phyloP scores from a whole-genome alignment of 164 flowering plant genomes.

The Piper betle region DNA sequence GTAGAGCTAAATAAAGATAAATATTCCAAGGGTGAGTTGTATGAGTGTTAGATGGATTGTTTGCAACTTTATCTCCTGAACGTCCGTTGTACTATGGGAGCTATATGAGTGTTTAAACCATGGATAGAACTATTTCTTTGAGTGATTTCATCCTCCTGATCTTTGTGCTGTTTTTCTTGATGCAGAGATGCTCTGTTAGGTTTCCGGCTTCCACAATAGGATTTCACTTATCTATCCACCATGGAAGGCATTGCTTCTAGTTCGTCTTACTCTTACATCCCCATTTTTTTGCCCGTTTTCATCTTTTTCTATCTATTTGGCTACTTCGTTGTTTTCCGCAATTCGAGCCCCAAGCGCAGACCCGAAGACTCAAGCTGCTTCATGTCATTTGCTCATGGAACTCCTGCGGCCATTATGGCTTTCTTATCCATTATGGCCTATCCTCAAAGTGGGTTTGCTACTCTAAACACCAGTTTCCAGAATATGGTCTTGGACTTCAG shows the following conservation, averaged over 20 bases:
- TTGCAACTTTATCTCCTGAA: too few species aligned
- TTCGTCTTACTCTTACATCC: slow-evolving; percentile 19
- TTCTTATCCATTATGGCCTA: slow-evolving; percentile 16
- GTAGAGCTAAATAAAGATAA: too few species aligned
- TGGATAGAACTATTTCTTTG: too few species aligned
- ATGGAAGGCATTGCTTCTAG: slow-evolving; percentile 23
- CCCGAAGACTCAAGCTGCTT: slow-evolving; percentile 74
- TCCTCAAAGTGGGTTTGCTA: slow-evolving; percentile 28
- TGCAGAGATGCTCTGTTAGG: background rate
- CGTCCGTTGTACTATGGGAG: too few species aligned
- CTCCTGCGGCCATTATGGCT: slow-evolving; percentile 70
- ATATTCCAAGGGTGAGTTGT: too few species aligned
- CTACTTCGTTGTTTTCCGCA: slow-evolving; percentile 43
- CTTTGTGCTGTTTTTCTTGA: background rate
- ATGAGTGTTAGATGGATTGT: too few species aligned
- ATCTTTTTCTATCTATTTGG: slow-evolving; percentile 36
- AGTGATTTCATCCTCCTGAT: too few species aligned
- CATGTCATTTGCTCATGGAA: slow-evolving; percentile 72
- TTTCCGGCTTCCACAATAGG: background rate
- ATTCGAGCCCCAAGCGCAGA: slow-evolving; percentile 45
- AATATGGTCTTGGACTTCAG: slow-evolving; percentile 61
- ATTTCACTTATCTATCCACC: background rate
- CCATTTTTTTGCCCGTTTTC: slow-evolving; percentile 37
- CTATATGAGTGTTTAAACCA: too few species aligned
- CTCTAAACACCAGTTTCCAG: slow-evolving; percentile 45